These are phyloP conservation scores for Cutaneotrichosporon arboriforme DNA, from an alignment of 1,284 basidiomycete genomes.

Conservation along the genomic window DNA sequence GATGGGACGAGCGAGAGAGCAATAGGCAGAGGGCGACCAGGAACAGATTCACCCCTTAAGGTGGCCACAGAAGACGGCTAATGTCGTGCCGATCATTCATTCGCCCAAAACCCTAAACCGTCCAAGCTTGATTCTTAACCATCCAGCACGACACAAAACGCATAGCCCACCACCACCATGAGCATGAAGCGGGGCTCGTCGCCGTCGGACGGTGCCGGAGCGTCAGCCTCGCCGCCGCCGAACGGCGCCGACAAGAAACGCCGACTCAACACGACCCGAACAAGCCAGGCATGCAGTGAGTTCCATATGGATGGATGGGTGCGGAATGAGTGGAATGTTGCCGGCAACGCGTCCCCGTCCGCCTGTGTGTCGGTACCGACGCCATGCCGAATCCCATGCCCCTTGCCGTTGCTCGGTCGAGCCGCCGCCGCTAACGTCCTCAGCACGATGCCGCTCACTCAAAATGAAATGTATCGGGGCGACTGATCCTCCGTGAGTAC, in stretches of 20 bases:
- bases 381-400: too few relatives aligned
- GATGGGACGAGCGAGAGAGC: too few relatives aligned
- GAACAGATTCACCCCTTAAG: too few relatives aligned
- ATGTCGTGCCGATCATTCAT: too few relatives aligned
- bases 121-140: too few relatives aligned
- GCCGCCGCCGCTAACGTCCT: not conserved
- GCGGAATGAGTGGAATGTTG: not conserved
- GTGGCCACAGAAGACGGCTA: too few relatives aligned
- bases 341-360: too few relatives aligned
- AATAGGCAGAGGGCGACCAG: too few relatives aligned
- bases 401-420: too few relatives aligned
- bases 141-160: too few relatives aligned
- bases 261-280: slow-evolving; percentile 13
- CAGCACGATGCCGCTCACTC: slow-evolving; percentile 19
- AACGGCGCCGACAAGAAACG: slow-evolving; percentile 11
- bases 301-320: not conserved
- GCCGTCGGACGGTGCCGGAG: not conserved
- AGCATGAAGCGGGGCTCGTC: not conserved
- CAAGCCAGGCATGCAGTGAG: slow-evolving; percentile 23
- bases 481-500: slow-evolving; percentile 17
- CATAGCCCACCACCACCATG: not conserved
- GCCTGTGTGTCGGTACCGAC: too few relatives aligned
- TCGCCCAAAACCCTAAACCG: too few relatives aligned
- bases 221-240: not conserved
- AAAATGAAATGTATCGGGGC: slow-evolving; percentile 27